phyloP scores from a whole-genome alignment of 2,329 filamentous ascomycete genomes.

The Penicillium sp. region DNA sequence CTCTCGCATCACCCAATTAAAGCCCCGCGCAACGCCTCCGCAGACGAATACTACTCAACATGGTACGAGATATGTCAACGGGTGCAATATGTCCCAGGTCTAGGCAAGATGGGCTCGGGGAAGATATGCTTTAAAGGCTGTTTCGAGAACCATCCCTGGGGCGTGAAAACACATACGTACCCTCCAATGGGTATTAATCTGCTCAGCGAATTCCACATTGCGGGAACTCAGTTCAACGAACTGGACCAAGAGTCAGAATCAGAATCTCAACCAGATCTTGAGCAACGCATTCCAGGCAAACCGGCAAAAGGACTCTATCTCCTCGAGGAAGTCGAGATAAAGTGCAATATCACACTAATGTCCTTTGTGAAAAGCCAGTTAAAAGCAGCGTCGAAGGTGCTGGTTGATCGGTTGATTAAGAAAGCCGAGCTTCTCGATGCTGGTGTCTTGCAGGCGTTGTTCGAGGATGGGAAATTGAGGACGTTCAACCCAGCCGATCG shows the following conservation, averaged over 20 bases:
- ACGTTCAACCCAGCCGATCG: slow-evolving; percentile 21
- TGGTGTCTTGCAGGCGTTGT: slow-evolving; percentile 18
- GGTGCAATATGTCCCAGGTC: slow-evolving; percentile 70
- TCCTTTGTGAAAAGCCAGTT: slow-evolving; percentile 80
- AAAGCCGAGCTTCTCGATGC: slow-evolving; percentile 47
- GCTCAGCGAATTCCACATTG: slow-evolving; percentile 73
- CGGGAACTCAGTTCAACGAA: slow-evolving; percentile 49
- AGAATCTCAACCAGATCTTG: slow-evolving; percentile 58
- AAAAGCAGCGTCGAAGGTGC: slow-evolving; percentile 68
- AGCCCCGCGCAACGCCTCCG: slow-evolving; percentile 63
- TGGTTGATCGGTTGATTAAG: slow-evolving; percentile 65
- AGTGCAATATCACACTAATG: slow-evolving; percentile 73
- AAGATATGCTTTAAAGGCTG: slow-evolving; percentile 76
- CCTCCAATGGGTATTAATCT: slow-evolving; percentile 80
- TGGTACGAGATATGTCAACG: slow-evolving; percentile 83
- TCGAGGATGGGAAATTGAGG: slow-evolving; percentile 21
- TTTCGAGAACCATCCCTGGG: slow-evolving; percentile 71
- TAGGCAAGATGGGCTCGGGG: slow-evolving; percentile 55
- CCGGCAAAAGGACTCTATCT: slow-evolving; percentile 73
- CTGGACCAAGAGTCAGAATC: slow-evolving; percentile 49
- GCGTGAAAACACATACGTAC: slow-evolving; percentile 79
- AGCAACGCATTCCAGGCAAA: slow-evolving; percentile 59
- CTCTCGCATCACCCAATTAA: slow-evolving; percentile 68
- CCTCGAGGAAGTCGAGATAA: slow-evolving; percentile 81
- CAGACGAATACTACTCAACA: slow-evolving; percentile 68